Evolutionary conservation across 192 early-diverging fungal species (phyloP).

Genomic region (Gamsiella multidivaricata): DNA sequence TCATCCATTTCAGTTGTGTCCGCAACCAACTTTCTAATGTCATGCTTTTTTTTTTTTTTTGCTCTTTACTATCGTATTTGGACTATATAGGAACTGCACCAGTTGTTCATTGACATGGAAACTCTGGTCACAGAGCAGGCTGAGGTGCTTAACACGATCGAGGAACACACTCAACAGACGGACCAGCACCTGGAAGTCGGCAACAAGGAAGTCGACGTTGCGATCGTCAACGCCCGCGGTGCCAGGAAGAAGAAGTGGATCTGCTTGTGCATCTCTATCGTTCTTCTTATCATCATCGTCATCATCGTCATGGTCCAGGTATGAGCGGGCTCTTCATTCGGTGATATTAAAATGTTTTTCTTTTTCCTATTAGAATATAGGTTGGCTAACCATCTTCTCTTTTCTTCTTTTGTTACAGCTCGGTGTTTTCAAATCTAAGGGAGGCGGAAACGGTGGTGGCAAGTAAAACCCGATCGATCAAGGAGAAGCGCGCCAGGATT

Average conservation of each 20-base stretch:
- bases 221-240: conserved; percentile 57
- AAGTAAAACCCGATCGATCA: too few relatives aligned
- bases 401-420: neutral
- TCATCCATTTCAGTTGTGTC: neutral
- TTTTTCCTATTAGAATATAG: neutral
- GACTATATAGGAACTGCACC: conserved; percentile 77
- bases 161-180: conserved; percentile 73
- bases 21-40: too few relatives aligned
- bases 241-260: conserved; percentile 73
- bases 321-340: neutral
- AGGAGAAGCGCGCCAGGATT: neutral
- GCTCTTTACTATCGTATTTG: neutral
- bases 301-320: conserved; percentile 43
- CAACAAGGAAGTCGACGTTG: conserved; percentile 66
- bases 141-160: conserved; percentile 78
- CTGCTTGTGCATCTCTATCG: conserved; percentile 56
- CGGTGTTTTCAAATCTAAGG: neutral
- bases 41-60: neutral
- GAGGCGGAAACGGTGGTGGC: neutral
- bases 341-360: neutral
- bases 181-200: conserved; percentile 76
- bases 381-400: neutral
- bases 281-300: conserved; percentile 56
- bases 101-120: conserved; percentile 91
- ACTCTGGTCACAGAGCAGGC: conserved; percentile 85